Evolutionary conservation across 2,329 filamentous ascomycete species (phyloP).

Genomic region (Fusarium sp.): DNA sequence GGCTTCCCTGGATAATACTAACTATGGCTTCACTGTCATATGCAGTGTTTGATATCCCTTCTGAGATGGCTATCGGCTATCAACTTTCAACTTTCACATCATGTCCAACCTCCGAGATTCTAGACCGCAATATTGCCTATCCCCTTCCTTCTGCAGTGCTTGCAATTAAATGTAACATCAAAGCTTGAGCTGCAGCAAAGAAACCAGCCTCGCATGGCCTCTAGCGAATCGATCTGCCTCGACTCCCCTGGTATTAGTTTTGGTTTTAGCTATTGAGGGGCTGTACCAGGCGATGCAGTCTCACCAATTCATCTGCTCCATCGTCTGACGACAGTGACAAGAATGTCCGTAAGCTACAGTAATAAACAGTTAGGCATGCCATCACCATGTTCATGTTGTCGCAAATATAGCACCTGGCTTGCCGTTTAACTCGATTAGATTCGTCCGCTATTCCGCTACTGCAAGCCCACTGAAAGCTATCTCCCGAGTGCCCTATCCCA

Average conservation of each 20-base stretch:
- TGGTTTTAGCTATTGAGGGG: too few species aligned
- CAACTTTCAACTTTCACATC: too few species aligned
- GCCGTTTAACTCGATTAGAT: too few species aligned
- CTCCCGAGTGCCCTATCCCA: neutral
- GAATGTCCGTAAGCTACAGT: too few species aligned
- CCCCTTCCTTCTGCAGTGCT: neutral
- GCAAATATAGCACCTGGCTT: constrained; percentile 42
- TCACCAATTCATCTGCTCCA: neutral
- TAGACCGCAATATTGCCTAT: neutral
- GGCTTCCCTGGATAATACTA: too few species aligned
- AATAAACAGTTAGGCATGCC: too few species aligned
- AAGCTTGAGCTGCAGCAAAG: constrained; percentile 13
- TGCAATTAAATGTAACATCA: constrained; percentile 16
- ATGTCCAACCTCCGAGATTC: constrained; percentile 7
- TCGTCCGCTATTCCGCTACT: constrained; percentile 25
- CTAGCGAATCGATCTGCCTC: too few species aligned
- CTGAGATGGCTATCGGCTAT: neutral
- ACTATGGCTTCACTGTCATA: neutral
- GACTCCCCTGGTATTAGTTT: neutral
- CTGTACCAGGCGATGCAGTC: too few species aligned
- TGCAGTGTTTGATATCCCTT: neutral
- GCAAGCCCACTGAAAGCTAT: constrained; percentile 12
- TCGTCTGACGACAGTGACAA: neutral
- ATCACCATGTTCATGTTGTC: too few species aligned
- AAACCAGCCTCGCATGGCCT: constrained; percentile 13